Evolutionary conservation across 2,329 filamentous ascomycete species (phyloP).

Genomic region (Fusarium poae): DNA sequence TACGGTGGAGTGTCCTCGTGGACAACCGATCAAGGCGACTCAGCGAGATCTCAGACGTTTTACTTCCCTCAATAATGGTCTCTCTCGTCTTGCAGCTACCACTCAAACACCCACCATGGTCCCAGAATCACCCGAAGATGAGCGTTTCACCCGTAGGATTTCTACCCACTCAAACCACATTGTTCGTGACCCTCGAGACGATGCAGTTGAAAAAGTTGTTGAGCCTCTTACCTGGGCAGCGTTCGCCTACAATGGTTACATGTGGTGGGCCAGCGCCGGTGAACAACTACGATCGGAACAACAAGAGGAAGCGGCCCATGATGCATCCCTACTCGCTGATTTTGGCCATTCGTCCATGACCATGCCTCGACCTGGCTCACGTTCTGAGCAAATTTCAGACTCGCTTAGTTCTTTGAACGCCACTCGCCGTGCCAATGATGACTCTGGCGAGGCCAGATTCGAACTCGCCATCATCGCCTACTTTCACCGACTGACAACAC

Average conservation of each 20-base stretch:
- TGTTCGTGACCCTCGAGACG: slow-evolving; percentile 58
- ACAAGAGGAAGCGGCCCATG: slow-evolving; percentile 68
- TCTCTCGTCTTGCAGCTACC: slow-evolving; percentile 62
- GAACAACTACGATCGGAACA: slow-evolving; percentile 75
- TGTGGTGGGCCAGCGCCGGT: slow-evolving; percentile 91
- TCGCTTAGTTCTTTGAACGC: slow-evolving; percentile 61
- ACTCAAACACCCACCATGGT: slow-evolving; percentile 40
- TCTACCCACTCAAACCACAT: slow-evolving; percentile 48
- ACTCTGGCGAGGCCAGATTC: slow-evolving; percentile 61
- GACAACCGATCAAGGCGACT: slow-evolving; percentile 80
- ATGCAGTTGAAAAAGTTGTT: slow-evolving; percentile 67
- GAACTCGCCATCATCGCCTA: slow-evolving; percentile 83
- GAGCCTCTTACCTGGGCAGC: slow-evolving; percentile 78
- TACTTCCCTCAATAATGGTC: slow-evolving; percentile 73
- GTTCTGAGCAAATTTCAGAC: slow-evolving; percentile 54
- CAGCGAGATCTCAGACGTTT: slow-evolving; percentile 91
- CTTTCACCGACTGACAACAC: slow-evolving; percentile 80
- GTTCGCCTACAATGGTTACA: slow-evolving; percentile 84
- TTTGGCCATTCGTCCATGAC: slow-evolving; percentile 57
- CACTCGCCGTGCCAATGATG: slow-evolving; percentile 53
- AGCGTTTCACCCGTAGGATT: slow-evolving; percentile 46
- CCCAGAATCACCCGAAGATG: slow-evolving; percentile 49
- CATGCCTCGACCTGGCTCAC: slow-evolving; percentile 51
- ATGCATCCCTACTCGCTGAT: slow-evolving; percentile 68
- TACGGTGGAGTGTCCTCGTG: slow-evolving; percentile 75